A percentile compares a stretch with the other conserved stretches of the same genome.
Conservation (phyloP, 305 asterid genomes). For the Solanum hybrid region DNA sequence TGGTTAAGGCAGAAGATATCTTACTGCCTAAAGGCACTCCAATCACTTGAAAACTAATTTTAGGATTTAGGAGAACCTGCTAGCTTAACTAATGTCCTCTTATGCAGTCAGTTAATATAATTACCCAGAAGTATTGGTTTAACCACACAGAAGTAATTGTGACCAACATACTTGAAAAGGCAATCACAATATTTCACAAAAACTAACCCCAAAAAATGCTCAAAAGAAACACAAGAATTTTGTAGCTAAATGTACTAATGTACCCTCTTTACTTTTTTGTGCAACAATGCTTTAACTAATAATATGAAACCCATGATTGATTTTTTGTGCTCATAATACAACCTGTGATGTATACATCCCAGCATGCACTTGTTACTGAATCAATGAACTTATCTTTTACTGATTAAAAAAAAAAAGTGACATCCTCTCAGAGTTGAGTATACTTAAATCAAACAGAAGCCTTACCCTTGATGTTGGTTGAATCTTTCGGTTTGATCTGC, state of each 20-base stretch:
- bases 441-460: conserved; percentile 6
- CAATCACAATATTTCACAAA: neutral
- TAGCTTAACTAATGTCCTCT: neutral
- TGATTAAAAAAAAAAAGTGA: neutral
- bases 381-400: neutral
- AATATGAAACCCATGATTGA: neutral
- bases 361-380: neutral
- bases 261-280: neutral
- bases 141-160: neutral
- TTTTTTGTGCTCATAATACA: neutral
- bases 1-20: neutral
- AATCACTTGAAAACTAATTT: neutral
- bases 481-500: conserved; percentile 89
- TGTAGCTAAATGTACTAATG: neutral
- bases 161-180: neutral
- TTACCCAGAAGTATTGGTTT: neutral
- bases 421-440: neutral
- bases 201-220: neutral
- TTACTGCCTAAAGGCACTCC: neutral
- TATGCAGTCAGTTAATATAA: neutral
- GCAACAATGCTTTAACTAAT: neutral
- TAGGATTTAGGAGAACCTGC: neutral
- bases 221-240: neutral
- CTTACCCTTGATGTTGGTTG: conserved; percentile 98
- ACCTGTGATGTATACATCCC: neutral